These are phyloP conservation scores for Trifolium subterraneum DNA, from an alignment of 306 rosid species.

Conservation along the genomic window DNA sequence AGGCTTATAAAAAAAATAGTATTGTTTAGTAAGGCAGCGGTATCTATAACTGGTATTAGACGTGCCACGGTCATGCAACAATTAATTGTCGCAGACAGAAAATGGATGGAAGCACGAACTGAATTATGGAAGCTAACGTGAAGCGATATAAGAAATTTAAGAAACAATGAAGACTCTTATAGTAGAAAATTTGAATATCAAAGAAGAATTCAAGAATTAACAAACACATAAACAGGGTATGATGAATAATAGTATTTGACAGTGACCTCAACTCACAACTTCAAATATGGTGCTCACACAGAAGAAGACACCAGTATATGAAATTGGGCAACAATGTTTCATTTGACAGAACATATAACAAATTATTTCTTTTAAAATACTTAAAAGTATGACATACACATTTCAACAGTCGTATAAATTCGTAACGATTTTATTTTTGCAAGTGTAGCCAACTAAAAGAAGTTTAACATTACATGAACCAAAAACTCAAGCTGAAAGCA, in stretches of 20 bases:
- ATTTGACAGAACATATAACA: no score
- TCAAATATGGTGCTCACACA: no score
- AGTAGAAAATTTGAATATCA: background rate
- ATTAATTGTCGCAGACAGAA: background rate
- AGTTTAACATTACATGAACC: background rate
- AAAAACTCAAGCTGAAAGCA: slow-evolving; percentile 4
- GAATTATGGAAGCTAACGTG: background rate
- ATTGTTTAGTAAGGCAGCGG: background rate
- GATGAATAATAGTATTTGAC: no score
- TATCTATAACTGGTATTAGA: background rate
- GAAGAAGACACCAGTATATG: no score
- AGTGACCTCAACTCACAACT: no score
- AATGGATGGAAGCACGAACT: background rate
- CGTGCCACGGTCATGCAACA: background rate
- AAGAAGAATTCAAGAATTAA: no score
- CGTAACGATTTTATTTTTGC: background rate
- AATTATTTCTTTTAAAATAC: no score
- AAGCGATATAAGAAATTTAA: background rate
- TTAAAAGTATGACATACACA: no score
- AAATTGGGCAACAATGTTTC: no score
- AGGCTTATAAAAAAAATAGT: no score
- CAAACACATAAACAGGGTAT: no score
- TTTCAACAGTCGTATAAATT: background rate
- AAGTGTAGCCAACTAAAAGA: background rate
- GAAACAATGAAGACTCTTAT: background rate